Base-by-base conservation (phyloP, 306 rosid species). In the Carpinus viminea region DNA sequence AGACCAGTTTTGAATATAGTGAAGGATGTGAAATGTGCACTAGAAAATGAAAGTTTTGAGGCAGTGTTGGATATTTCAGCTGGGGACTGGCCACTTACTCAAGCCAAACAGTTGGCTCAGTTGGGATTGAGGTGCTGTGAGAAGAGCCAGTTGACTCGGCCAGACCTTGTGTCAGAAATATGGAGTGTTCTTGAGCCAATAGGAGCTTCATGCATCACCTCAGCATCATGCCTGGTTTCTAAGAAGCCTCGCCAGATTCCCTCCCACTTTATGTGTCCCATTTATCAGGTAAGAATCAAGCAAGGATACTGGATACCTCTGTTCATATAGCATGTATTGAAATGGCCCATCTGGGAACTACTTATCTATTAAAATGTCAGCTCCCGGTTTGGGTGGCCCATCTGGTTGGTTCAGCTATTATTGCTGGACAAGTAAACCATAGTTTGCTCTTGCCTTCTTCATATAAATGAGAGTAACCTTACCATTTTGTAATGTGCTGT, bases 261-360 rank as follows among this genome's bases (percentile, higher is more conserved):
- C 71, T 88, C 98, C 74, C 97, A 95, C 84, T 95, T 95, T 80
- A 86, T 91, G 48, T 95, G 98, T 83, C 98, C 98, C 83, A 95
- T 92, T 81, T 77, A 89, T 71, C 98, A 88, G 41, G 81, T 28
- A 60, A 77, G 72, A 66, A 60, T 48, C 76, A 48, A n/a, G 31
- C 76, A 48, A n/a, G 31, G 54, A 47, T 77, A 21, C 53, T 66
- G 31, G 54, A 47, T 77, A 31, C 53, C 70, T 46, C 57, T 24
- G 28, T 45, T 38, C 68, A 60, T 54, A 9, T 15, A 31, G n/a
- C 24, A 2, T 11, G 18, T 17, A 38, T n/a, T 51, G 24, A 38
- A 31, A 31, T 16, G n/a, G 20, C 46, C 31, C 46, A 34, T 15
- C 70, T 21, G 15, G 64, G 13, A 57, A 24, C 64, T n/a, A 21